A percentile compares a stretch with the other conserved stretches of the same genome.
Conservation (phyloP, 345 rosid genomes). For the Populus deltoides region DNA sequence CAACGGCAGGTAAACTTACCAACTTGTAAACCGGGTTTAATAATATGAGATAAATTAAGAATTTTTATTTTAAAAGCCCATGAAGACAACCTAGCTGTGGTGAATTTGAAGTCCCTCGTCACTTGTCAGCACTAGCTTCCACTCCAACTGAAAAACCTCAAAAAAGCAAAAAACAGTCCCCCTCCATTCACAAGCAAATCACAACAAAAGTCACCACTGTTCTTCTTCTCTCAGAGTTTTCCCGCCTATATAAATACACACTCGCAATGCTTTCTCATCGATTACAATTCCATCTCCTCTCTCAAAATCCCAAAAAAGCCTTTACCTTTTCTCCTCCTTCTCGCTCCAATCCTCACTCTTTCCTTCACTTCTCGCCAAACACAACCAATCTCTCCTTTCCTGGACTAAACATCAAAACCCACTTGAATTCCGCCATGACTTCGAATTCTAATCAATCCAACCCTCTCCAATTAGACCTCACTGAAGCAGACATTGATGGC, state of each 20-base stretch:
- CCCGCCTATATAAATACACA: not conserved
- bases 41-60: too few species aligned
- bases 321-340: not conserved
- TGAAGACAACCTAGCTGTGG: too few species aligned
- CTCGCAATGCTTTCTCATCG: slow-evolving; percentile 14
- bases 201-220: not conserved
- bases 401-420: slow-evolving; percentile 6
- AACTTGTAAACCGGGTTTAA: too few species aligned
- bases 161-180: too few species aligned
- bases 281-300: not conserved
- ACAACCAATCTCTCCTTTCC: not conserved
- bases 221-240: not conserved
- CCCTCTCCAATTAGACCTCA: slow-evolving; percentile 1
- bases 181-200: not conserved
- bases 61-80: too few species aligned
- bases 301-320: not conserved
- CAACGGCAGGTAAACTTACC: too few species aligned
- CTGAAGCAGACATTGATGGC: slow-evolving; percentile 40
- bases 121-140: too few species aligned
- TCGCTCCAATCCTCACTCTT: not conserved
- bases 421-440: slow-evolving; percentile 29
- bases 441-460: slow-evolving; percentile 22
- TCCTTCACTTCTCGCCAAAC: not conserved
- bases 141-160: too few species aligned
- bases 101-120: too few species aligned